These are phyloP conservation scores for Microascus cirrosus DNA, from an alignment of 2,329 filamentous ascomycete genomes.

Conservation along the genomic window DNA sequence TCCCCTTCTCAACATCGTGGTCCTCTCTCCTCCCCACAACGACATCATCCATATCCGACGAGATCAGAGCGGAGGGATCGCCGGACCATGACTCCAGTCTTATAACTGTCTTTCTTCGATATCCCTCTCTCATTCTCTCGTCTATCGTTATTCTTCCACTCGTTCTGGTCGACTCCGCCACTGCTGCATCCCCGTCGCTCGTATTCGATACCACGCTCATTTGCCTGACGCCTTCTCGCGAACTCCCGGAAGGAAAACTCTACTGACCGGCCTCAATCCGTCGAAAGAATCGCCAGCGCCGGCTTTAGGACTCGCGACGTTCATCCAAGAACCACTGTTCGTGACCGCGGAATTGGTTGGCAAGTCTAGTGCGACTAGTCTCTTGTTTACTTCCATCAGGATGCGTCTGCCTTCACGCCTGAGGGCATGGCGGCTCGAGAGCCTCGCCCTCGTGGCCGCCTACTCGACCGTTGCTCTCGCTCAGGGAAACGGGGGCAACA, in stretches of 20 bases:
- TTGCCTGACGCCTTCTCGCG: not conserved
- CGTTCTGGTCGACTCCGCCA: not conserved
- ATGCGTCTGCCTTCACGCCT: not conserved
- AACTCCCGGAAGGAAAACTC: not conserved
- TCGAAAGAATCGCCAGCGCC: not conserved
- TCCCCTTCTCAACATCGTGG: not conserved
- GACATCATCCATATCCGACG: not conserved
- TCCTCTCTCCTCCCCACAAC: not conserved
- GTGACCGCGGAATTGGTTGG: not conserved
- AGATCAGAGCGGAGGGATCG: not conserved
- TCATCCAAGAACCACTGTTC: not conserved
- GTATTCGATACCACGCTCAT: not conserved
- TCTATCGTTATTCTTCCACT: not conserved
- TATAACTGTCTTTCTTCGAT: not conserved
- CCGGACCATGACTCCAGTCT: not conserved
- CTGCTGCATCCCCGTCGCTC: not conserved
- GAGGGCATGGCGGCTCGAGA: constrained; percentile 1
- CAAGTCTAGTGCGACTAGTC: not conserved
- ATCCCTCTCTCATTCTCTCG: not conserved
- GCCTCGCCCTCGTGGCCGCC: constrained; percentile 11
- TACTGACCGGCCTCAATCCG: not conserved
- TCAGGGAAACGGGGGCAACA: constrained; percentile 12
- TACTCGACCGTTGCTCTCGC: constrained; percentile 19
- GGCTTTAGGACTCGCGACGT: not conserved
- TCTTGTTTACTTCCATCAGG: not conserved